These are phyloP conservation scores for Nitzschia putrida DNA, from an alignment of 108 stramenopile species.

Conservation along the genomic window DNA sequence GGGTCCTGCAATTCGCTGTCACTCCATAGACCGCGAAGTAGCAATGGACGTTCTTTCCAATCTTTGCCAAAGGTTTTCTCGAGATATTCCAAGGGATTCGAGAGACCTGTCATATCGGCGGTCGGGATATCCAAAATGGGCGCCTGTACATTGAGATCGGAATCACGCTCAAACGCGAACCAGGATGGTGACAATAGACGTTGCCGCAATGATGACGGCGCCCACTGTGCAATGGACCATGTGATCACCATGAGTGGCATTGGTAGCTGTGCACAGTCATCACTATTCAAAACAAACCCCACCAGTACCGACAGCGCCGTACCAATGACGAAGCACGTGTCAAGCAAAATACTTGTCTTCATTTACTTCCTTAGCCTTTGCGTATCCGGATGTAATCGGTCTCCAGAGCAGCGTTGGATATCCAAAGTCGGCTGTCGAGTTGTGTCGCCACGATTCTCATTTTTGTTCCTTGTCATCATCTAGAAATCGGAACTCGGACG, in stretches of 20 bases:
- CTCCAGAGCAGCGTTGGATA: too few relatives aligned
- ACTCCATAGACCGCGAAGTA: constrained; percentile 43
- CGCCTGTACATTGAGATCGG: background rate
- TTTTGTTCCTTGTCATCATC: too few relatives aligned
- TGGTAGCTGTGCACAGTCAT: background rate
- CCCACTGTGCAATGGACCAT: constrained; percentile 20
- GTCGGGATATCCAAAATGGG: constrained; percentile 29
- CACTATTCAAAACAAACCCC: too few relatives aligned
- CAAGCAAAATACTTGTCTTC: too few relatives aligned
- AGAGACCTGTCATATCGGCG: constrained; percentile 19
- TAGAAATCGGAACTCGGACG: too few relatives aligned
- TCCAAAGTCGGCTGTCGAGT: too few relatives aligned
- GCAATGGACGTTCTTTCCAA: constrained; percentile 50
- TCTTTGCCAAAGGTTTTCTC: constrained; percentile 38
- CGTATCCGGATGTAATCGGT: too few relatives aligned
- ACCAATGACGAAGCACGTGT: too few relatives aligned
- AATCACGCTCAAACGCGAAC: background rate
- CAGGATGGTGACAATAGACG: constrained; percentile 12
- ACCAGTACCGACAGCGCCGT: too few relatives aligned
- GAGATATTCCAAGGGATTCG: constrained; percentile 5
- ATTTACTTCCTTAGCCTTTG: too few relatives aligned
- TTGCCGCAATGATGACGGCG: constrained; percentile 7
- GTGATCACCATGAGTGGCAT: constrained; percentile 7
- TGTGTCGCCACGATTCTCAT: too few relatives aligned
- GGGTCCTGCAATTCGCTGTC: constrained; percentile 5